phyloP scores from a whole-genome alignment of 177 flowering plant genomes.

The Telopea speciosissima region DNA sequence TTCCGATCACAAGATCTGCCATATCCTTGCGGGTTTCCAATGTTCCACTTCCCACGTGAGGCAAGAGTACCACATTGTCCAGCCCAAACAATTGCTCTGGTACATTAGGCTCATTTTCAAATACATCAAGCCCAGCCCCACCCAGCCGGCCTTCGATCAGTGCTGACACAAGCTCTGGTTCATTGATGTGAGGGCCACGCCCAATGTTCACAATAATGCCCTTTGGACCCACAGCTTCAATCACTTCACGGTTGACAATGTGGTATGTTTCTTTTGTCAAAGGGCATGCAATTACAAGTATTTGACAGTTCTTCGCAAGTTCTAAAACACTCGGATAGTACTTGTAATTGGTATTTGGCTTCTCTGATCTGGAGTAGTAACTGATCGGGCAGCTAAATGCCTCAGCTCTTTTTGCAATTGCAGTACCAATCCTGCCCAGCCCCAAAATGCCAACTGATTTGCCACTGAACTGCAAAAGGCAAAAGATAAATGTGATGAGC shows the following conservation, averaged over 20 bases:
- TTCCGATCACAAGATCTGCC: conserved; percentile 51
- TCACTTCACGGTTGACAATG: conserved; percentile 41
- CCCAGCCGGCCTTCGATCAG: conserved; percentile 48
- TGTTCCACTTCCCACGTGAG: conserved; percentile 51
- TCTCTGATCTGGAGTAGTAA: conserved; percentile 53
- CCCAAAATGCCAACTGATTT: conserved; percentile 73
- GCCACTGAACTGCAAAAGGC: conserved; percentile 58
- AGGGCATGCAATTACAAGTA: conserved; percentile 46
- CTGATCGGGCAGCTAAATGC: conserved; percentile 59
- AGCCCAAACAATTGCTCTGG: conserved; percentile 43
- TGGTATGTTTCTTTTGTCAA: conserved; percentile 41
- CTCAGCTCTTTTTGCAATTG: conserved; percentile 68
- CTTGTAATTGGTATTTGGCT: conserved; percentile 37
- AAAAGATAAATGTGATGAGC: neutral
- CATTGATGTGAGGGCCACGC: conserved; percentile 49
- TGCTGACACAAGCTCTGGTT: conserved; percentile 49
- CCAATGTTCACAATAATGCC: conserved; percentile 50
- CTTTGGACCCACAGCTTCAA: conserved; percentile 42
- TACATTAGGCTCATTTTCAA: conserved; percentile 56
- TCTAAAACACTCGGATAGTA: conserved; percentile 36
- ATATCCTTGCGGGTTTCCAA: conserved; percentile 35
- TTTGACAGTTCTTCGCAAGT: conserved; percentile 38
- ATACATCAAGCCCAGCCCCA: conserved; percentile 71
- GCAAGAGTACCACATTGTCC: conserved; percentile 50
- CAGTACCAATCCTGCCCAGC: conserved; percentile 77